Evolutionary conservation across 129 eudicot genomes (phyloP), one percentile per base, ranked within the genome.

Genomic region (Flaveria bidentis): DNA sequence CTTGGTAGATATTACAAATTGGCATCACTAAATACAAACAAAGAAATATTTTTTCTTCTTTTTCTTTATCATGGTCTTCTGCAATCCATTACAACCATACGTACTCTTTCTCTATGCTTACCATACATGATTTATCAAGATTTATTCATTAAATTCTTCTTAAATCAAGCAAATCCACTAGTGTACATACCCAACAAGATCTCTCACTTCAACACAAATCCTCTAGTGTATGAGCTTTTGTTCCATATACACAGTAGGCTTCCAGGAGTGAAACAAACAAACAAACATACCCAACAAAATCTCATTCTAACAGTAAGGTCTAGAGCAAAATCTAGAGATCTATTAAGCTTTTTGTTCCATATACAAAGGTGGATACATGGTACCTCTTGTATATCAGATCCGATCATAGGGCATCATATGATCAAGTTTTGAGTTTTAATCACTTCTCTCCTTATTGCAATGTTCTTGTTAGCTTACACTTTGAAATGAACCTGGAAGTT

Each of bases 361-460:
- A 75, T 85, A 75, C 75, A 82, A 79, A 64, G 76, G 52, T 72
- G 72, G 52, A 23, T 23, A 13, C 9, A 20, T 11, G 77, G 65
- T 28, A 30, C 4, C 36, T 39, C 55, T 73, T 57, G 47, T 30
- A 30, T 5, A 30, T 30, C 36, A 5, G 36, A 30, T 30, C 36
- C 36, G 36, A 30, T 30, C 36, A 30, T 3, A 36, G 41, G 41
- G 41, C 7, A 5, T 36, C 41, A 36, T 4, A 36, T 36, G 41
- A 36, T 5, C 41, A 45, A 36, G 36, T 58, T 55, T 17, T 46
- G 30, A 65, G 12, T 74, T 28, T 5, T 57, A 50, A 70, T 28
- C 74, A 74, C 44, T 69, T 26, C 70, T 57, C 12, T 30, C 70
- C 26, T 92, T 88, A 87, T 82, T 87, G 90, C 72, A 92, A 79